Conservation (phyloP, 2,329 filamentous ascomycete species). For the Chalaropsis ovoidea region DNA sequence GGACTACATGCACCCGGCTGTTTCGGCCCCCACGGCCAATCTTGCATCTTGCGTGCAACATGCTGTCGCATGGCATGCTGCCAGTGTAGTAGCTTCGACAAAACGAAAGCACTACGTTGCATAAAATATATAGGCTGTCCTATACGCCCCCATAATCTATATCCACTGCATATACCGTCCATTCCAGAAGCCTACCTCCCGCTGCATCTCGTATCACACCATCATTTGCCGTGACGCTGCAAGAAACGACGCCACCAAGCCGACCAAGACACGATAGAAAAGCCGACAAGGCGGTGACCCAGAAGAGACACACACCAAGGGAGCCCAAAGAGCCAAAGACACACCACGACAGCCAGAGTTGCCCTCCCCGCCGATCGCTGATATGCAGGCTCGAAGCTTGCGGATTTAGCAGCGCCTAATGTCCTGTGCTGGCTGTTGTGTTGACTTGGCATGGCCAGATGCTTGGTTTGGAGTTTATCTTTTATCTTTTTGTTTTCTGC, state of each 20-base stretch:
- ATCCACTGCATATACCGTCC: background rate
- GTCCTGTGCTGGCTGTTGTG: background rate
- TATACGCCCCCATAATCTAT: background rate
- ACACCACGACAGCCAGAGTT: background rate
- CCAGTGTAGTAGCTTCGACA: background rate
- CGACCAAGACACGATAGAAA: too few relatives aligned
- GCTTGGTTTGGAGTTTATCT: too few relatives aligned
- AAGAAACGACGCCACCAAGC: background rate
- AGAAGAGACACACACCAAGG: background rate
- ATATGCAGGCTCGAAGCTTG: background rate
- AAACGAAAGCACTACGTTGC: background rate
- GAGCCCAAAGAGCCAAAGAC: background rate
- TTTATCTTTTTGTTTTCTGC: background rate
- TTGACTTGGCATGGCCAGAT: too few relatives aligned
- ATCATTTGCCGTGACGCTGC: background rate
- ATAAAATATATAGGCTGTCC: background rate
- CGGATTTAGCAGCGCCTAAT: background rate
- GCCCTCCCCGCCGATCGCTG: background rate
- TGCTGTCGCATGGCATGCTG: background rate
- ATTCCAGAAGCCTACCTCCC: background rate
- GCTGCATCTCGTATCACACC: background rate
- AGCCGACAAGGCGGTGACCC: background rate
- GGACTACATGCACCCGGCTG: background rate
- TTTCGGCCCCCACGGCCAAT: background rate
- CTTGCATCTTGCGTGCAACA: background rate